phyloP scores from a whole-genome alignment of 2,329 filamentous ascomycete species.

The Xylaria sp. region DNA sequence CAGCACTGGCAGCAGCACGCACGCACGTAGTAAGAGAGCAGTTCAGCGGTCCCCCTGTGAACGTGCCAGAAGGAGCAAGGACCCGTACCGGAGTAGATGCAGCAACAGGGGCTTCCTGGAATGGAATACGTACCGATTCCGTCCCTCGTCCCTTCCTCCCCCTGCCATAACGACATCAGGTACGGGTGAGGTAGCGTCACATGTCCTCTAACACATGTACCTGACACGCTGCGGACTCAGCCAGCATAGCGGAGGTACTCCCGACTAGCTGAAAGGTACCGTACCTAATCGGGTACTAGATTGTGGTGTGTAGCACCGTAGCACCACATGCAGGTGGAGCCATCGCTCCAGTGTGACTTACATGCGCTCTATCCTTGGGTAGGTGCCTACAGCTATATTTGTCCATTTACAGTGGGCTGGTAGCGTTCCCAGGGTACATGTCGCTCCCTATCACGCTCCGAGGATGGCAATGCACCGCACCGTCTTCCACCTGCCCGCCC shows the following conservation, averaged over 20 bases:
- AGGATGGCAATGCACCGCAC: conserved; percentile 1
- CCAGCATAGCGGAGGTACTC: not conserved
- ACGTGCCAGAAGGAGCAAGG: conserved; percentile 19
- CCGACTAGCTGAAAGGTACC: not conserved
- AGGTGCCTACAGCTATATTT: not conserved
- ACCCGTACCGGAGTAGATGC: conserved; percentile 13
- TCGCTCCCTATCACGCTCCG: not conserved
- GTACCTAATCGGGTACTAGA: not conserved
- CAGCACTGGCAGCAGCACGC: not conserved
- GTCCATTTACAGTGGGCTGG: not conserved
- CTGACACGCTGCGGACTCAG: conserved; percentile 5
- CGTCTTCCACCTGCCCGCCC: not conserved
- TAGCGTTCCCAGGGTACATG: not conserved
- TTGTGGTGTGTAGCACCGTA: not conserved
- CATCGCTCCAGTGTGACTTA: not conserved
- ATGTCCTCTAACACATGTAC: not conserved
- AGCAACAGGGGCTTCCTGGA: conserved; percentile 8
- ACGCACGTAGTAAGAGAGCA: conserved; percentile 16
- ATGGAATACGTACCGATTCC: not conserved
- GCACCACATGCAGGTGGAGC: not conserved
- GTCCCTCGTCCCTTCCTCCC: no score
- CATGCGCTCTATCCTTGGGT: not conserved
- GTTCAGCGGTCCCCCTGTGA: conserved; percentile 22
- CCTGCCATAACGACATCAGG: not conserved
- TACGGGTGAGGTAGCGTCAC: not conserved